Conservation (phyloP, 2,329 filamentous ascomycete species). For the Ascosphaera apis region DNA sequence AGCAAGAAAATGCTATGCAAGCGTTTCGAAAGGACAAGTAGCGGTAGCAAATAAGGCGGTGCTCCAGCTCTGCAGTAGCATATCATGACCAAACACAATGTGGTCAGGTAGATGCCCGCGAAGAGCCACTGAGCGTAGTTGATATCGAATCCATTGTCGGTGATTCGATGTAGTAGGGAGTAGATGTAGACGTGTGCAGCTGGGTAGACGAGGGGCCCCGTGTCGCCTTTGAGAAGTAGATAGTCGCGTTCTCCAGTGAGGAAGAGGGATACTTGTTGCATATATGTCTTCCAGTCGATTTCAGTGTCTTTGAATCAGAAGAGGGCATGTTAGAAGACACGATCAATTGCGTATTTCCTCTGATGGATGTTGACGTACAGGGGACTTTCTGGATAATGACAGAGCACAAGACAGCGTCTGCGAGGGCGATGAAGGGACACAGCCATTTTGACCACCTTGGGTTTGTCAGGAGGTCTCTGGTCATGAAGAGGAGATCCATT, state of each 20-base stretch:
- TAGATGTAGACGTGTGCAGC: conserved; percentile 88
- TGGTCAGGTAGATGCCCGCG: conserved; percentile 51
- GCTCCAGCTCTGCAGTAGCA: conserved; percentile 38
- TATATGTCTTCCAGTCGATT: conserved; percentile 94
- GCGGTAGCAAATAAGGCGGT: conserved; percentile 67
- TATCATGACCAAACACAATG: conserved; percentile 52
- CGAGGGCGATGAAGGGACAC: conserved; percentile 39
- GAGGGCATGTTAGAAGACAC: conserved; percentile 4
- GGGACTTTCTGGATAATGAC: conserved; percentile 61
- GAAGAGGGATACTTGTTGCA: conserved; percentile 72
- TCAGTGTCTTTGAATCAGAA: conserved; percentile 50
- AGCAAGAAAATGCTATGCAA: conserved; percentile 85
- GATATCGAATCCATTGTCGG: conserved; percentile 53
- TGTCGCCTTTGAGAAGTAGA: conserved; percentile 59
- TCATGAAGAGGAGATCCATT: conserved; percentile 14
- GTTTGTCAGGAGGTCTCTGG: conserved; percentile 25
- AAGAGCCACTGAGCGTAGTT: conserved; percentile 66
- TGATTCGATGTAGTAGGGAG: conserved; percentile 53
- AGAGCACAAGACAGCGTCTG: conserved; percentile 48
- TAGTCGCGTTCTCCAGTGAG: conserved; percentile 76
- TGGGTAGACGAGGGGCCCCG: conserved; percentile 85
- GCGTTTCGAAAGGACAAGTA: conserved; percentile 73
- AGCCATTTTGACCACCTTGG: conserved; percentile 38
- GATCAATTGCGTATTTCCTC: not conserved
- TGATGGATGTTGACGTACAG: conserved; percentile 32